Conservation (phyloP, 371 early-diverging fungal genomes). For the Zychaea mexicana region DNA sequence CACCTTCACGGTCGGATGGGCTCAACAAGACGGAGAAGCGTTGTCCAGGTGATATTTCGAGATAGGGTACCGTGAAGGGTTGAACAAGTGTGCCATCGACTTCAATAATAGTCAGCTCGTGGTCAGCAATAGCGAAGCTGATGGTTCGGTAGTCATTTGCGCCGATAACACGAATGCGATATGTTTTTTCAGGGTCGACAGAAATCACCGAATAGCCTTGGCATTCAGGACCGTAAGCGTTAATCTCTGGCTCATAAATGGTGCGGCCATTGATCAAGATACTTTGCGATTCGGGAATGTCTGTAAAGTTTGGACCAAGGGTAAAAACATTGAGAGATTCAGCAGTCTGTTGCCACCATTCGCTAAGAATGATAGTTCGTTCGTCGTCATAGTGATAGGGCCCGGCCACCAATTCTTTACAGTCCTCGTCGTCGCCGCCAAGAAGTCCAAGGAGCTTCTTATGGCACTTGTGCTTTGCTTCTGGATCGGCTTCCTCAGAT, state of each 20-base stretch:
- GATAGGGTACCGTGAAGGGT: slow-evolving; percentile 10
- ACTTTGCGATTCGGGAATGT: slow-evolving; percentile 36
- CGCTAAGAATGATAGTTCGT: slow-evolving; percentile 35
- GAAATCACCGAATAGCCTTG: slow-evolving; percentile 33
- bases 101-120: slow-evolving; percentile 49
- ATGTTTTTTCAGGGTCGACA: slow-evolving; percentile 35
- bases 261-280: slow-evolving; percentile 48
- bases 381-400: slow-evolving; percentile 50
- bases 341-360: slow-evolving; percentile 45
- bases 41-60: slow-evolving; percentile 26
- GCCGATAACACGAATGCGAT: slow-evolving; percentile 47
- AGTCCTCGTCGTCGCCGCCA: neutral
- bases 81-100: slow-evolving; percentile 36
- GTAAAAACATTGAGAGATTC: slow-evolving; percentile 24
- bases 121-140: slow-evolving; percentile 37
- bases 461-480: no score
- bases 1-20: slow-evolving; percentile 11
- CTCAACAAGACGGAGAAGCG: slow-evolving; percentile 26
- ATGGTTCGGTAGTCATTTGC: slow-evolving; percentile 30
- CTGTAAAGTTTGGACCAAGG: slow-evolving; percentile 21
- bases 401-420: slow-evolving; percentile 23
- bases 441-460: no score
- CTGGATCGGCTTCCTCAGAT: slow-evolving; percentile 28
- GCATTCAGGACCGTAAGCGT: no score
- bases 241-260: slow-evolving; percentile 13